A percentile compares a stretch with the other conserved stretches of the same genome.
phyloP scores from a whole-genome alignment of 345 rosid genomes.

The Lagerstroemia speciosa region DNA sequence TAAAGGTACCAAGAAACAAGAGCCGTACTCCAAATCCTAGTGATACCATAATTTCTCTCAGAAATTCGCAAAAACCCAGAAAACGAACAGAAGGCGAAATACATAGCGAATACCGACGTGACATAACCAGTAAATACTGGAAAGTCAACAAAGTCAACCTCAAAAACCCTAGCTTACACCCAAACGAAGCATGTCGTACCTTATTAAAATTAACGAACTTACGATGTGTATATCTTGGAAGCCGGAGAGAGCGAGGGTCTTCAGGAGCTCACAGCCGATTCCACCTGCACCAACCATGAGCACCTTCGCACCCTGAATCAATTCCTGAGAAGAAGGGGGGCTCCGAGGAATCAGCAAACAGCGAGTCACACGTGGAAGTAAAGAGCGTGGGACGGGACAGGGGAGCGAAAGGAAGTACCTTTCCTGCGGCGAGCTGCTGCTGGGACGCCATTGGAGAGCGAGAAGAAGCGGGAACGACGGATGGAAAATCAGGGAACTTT shows the following conservation, averaged over 20 bases:
- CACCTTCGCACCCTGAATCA: constrained; percentile 72
- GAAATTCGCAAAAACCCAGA: not conserved
- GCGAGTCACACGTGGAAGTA: not conserved
- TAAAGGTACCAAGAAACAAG: not conserved
- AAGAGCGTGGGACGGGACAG: not conserved
- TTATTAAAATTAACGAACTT: constrained; percentile 21
- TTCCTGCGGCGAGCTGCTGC: not conserved
- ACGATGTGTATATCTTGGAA: constrained; percentile 92
- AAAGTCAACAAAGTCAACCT: constrained; percentile 6
- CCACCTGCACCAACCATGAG: constrained; percentile 99
- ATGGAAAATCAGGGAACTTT: not conserved
- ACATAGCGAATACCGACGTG: no score
- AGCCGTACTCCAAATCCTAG: not conserved
- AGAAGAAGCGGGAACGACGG: not conserved
- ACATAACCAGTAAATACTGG: not conserved
- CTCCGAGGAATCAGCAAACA: not conserved
- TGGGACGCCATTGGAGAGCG: not conserved
- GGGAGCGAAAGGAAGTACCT: not conserved
- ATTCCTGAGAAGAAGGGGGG: not conserved
- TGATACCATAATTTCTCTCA: not conserved
- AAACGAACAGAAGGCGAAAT: not conserved
- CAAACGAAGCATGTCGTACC: not conserved
- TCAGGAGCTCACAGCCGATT: constrained; percentile 95
- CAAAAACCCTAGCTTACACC: constrained; percentile 6
- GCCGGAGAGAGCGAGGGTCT: constrained; percentile 91